Evolutionary conservation across 495 filamentous ascomycete species (phyloP), one percentile per base, ranked within the genome.

Genomic region (Massariosphaeria phaeospora): DNA sequence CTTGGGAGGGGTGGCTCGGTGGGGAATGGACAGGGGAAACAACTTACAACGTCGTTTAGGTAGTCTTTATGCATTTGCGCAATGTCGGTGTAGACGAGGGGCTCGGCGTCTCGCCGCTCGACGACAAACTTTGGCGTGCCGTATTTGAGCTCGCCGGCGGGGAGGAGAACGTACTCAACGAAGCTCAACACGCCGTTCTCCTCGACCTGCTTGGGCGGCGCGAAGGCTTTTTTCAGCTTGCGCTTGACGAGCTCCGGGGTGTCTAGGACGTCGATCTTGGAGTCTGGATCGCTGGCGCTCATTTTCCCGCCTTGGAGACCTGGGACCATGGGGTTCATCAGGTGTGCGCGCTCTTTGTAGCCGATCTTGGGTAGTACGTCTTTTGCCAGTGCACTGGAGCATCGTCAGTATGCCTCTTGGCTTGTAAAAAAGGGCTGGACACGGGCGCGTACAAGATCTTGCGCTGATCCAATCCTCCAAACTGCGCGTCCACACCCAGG

Each of bases 241-340:
- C 81, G 84, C 46, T 72, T 68, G 2, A 96, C 80, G 3, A 71
- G 66, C 7, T 94, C 89, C 0, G 84, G 70, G 0, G 78, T 34
- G 57, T 98, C 93, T 4, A 98, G 77, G 7, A 98, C 75, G 67
- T 97, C 93, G 59, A 97, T 95, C 75, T 98, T 95, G 42, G 77
- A 84, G 63, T 89, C 84, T 27, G 79, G 73, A 55, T 80, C 78
- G 20, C 71, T 77, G 13, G 73, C 70, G 52, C 73, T 73, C 75
- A 81, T 64, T 38, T 96, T 96, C 20, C 85, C 93, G 15, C 88
- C 88, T 30, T 73, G 76, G 2, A 97, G 70, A 13, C 93, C 91
- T 0, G 88, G 81, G 6, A 97, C 83, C 85, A 98, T 95, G 1
- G 86, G 79, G 62, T 88, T 96, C 76, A 96, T 86, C 40, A 96